Percentiles rank a stretch among this genome's conserved stretches.
Evolutionary conservation across 2,329 filamentous ascomycete genomes (phyloP).

Genomic region (Sclerotinia nivalis): DNA sequence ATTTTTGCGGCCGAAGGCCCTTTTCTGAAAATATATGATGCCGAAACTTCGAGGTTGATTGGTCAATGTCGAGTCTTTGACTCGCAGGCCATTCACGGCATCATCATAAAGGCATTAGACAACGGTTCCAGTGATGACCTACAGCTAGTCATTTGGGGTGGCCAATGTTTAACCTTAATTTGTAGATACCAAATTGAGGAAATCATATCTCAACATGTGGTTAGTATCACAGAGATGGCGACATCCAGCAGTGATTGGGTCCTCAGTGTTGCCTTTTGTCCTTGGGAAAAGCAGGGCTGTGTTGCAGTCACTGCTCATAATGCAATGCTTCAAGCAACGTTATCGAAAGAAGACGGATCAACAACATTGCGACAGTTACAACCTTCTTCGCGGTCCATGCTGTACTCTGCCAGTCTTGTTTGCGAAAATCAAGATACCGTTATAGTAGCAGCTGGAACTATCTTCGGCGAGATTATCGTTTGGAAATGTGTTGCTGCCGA

Average conservation of each 20-base stretch:
- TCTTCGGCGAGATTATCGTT: constrained; percentile 89
- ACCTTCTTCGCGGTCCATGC: constrained; percentile 74
- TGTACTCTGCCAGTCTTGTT: constrained; percentile 79
- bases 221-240: constrained; percentile 41
- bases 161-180: constrained; percentile 50
- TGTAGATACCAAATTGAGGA: constrained; percentile 35
- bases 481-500: constrained; percentile 68
- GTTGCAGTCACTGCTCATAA: constrained; percentile 86
- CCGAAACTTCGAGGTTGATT: constrained; percentile 42
- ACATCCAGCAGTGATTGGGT: constrained; percentile 71
- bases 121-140: constrained; percentile 25
- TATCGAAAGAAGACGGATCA: constrained; percentile 33
- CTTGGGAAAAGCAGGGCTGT: constrained; percentile 46
- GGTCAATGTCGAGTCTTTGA: constrained; percentile 57
- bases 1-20: constrained; percentile 63
- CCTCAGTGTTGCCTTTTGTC: constrained; percentile 62
- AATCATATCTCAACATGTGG: constrained; percentile 26
- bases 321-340: constrained; percentile 60
- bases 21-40: constrained; percentile 54
- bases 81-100: constrained; percentile 73
- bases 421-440: constrained; percentile 61
- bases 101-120: constrained; percentile 48
- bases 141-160: constrained; percentile 69
- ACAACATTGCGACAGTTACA: constrained; percentile 51
- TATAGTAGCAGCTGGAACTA: constrained; percentile 83